These are phyloP conservation scores for Alnus rubra DNA, from an alignment of 306 rosid species.

Conservation along the genomic window DNA sequence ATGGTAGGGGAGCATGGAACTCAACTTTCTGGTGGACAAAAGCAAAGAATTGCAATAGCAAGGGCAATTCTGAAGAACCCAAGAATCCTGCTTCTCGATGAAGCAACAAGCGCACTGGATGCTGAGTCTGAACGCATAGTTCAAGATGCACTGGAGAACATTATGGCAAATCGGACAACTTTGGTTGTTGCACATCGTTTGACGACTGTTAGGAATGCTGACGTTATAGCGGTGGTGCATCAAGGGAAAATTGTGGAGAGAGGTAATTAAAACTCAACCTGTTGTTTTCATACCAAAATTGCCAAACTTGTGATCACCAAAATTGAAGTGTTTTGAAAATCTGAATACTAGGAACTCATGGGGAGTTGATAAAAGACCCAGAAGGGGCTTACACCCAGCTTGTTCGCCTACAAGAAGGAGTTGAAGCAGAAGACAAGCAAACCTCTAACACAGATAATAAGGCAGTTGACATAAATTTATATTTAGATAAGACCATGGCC, in stretches of 20 bases:
- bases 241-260: conserved; percentile 76
- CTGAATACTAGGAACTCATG: conserved; percentile 62
- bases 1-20: conserved; percentile 89
- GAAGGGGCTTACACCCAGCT: conserved; percentile 86
- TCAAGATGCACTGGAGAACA: conserved; percentile 72
- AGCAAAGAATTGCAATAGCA: conserved; percentile 95
- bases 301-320: neutral
- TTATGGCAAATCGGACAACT: conserved; percentile 73
- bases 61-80: conserved; percentile 94
- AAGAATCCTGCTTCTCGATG: conserved; percentile 82
- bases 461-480: conserved; percentile 15
- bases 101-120: conserved; percentile 93
- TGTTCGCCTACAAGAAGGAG: conserved; percentile 69
- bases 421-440: conserved; percentile 19
- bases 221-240: conserved; percentile 79
- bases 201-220: conserved; percentile 81
- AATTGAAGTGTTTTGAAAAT: neutral
- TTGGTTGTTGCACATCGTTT: conserved; percentile 91
- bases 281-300: conserved; percentile 6
- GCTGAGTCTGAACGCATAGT: conserved; percentile 89
- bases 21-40: conserved; percentile 94
- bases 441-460: conserved; percentile 32
- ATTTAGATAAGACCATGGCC: conserved; percentile 25
- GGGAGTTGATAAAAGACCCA: conserved; percentile 51
- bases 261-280: conserved; percentile 39